Evolutionary conservation across 352 stramenopile species (phyloP), one percentile per base, ranked within the genome.

Genomic region (Phytophthora pistaciae): DNA sequence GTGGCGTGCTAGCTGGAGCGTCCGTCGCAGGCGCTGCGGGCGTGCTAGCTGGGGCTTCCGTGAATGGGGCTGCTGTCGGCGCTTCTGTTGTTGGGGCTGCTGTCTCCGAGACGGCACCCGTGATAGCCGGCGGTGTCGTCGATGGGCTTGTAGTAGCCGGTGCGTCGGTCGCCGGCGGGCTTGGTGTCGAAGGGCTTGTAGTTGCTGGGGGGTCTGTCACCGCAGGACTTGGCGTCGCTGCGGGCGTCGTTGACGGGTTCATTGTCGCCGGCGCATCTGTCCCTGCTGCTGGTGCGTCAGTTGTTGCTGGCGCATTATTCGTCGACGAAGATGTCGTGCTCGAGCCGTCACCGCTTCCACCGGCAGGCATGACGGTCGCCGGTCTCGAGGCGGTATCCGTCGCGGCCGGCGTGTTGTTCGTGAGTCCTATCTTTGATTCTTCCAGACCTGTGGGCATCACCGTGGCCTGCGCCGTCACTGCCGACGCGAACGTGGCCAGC

Each of bases 281-380:
- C 27, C n/a, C 56, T 60, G 49, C 2, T 23, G 36, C 49, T 29
- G 64, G 64, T 10, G 38, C 13, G n/a, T 60, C 52, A n/a, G 54
- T 57, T 33, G 16, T 23, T n/a, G 38, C n/a, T 50, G 46, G 21
- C 4, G 59, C 63, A n/a, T 58, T 44, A 4, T 64, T 57, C 54
- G 27, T 20, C 44, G 50, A 20, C 21, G 44, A 56, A 58, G 59
- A 60, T n/a, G 59, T 25, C 40, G 33, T 11, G 54, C 21, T 63
- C 18, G 62, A 33, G 21, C 33, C 48, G 14, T 54, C 56, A 4
- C 21, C 23, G 25, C 50, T 62, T 54, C 31, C 60, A 64, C 23
- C 60, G 14, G 72, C 66, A 7, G 72, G 62, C 55, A 44, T 52
- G 13, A 75, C 72, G 11, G 72, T 78, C 21, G 53, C 67, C 18